These are phyloP conservation scores for Mrakia gelida DNA, from an alignment of 768 basidiomycete genomes.

Conservation along the genomic window DNA sequence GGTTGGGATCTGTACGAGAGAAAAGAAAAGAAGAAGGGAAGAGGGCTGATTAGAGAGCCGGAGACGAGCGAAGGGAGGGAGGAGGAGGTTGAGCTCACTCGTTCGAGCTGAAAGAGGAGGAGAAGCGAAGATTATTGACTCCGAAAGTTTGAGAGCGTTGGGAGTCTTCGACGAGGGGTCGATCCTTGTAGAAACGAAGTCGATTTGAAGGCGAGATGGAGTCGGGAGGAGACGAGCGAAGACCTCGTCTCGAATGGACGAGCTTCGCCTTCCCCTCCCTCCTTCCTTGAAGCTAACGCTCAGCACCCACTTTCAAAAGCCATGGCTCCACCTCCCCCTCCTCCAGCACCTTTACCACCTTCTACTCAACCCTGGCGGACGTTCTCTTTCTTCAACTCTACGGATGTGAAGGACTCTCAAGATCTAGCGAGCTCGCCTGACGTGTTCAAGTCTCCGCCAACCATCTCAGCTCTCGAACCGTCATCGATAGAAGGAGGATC, in stretches of 20 bases:
- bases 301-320: background rate
- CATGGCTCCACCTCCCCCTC: background rate
- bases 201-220: background rate
- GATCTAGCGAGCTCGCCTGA: constrained; percentile 55
- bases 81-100: background rate
- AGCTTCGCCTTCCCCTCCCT: background rate
- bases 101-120: background rate
- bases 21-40: no score
- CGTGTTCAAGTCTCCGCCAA: constrained; percentile 28
- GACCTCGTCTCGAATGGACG: background rate
- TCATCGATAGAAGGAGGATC: constrained; percentile 37
- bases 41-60: background rate
- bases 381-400: background rate
- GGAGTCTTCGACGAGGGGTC: no score
- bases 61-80: constrained; percentile 1
- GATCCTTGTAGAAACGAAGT: background rate
- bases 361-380: constrained; percentile 11
- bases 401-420: constrained; percentile 66
- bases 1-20: no score
- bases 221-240: background rate
- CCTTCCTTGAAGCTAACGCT: background rate
- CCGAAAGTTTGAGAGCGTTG: background rate
- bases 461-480: constrained; percentile 58
- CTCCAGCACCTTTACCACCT: background rate
- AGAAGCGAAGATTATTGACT: background rate